Evolutionary conservation across 139 green algal genomes (phyloP).

Genomic region (Astrephomene gubernaculifera): DNA sequence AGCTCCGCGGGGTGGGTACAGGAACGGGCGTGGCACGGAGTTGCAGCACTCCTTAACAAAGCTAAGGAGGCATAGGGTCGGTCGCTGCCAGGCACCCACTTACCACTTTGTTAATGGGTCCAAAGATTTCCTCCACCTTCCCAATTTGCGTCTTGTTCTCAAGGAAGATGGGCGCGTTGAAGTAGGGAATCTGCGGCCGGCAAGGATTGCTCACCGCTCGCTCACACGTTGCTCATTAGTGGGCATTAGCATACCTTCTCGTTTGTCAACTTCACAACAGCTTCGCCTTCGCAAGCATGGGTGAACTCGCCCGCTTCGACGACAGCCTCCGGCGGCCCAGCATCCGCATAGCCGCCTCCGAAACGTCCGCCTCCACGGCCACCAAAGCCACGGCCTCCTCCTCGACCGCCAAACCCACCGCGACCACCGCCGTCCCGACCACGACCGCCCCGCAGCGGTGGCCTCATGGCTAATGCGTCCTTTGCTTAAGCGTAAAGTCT

Average conservation of each 20-base stretch:
- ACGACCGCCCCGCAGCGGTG: constrained; percentile 54
- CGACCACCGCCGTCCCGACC: constrained; percentile 42
- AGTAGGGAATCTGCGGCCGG: constrained; percentile 92
- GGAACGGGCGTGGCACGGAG: no score
- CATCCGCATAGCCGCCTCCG: constrained; percentile 42
- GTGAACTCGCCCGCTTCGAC: constrained; percentile 91
- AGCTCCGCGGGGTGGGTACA: no score
- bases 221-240: no score
- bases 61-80: no score
- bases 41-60: no score
- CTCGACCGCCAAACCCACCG: constrained; percentile 41
- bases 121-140: constrained; percentile 99
- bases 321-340: constrained; percentile 76
- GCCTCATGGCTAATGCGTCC: no score
- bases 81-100: constrained; percentile 38
- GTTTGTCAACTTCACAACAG: constrained; percentile 96
- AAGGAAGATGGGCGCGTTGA: constrained; percentile 98
- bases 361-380: constrained; percentile 40
- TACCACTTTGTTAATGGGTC: constrained; percentile 91
- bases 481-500: no score
- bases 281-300: constrained; percentile 98
- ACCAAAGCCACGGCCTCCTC: constrained; percentile 45
- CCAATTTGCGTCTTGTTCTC: constrained; percentile 98
- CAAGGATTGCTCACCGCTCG: no score
- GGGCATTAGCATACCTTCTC: constrained; percentile 90